These are phyloP conservation scores for Ganoderma lucidum DNA, from an alignment of 1,284 basidiomycete genomes.

Conservation along the genomic window DNA sequence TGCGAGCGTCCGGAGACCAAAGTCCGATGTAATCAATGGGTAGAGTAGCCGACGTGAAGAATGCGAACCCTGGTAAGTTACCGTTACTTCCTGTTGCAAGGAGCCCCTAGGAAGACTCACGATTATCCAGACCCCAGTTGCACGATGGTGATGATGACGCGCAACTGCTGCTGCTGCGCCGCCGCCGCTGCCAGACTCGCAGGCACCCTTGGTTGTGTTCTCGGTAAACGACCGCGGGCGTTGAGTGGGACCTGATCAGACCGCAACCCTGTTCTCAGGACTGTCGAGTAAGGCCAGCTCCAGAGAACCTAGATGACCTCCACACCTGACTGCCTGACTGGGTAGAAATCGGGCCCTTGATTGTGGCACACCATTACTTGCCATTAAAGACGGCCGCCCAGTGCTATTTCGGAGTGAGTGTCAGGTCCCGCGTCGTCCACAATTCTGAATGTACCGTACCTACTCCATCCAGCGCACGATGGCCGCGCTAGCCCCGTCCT, in stretches of 20 bases:
- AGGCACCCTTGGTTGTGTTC: not conserved
- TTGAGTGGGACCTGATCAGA: slow-evolving; percentile 9
- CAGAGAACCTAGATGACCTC: not conserved
- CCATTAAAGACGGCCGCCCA: slow-evolving; percentile 1
- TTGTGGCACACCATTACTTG: slow-evolving; percentile 29
- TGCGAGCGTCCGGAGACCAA: not conserved
- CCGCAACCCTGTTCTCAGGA: slow-evolving; percentile 14
- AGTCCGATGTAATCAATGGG: not conserved
- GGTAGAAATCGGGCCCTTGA: slow-evolving; percentile 17
- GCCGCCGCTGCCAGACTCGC: not conserved
- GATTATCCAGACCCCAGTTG: not conserved
- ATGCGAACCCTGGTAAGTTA: not conserved
- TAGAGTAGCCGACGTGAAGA: not conserved
- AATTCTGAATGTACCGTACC: slow-evolving; percentile 23
- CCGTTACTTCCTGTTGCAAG: not conserved
- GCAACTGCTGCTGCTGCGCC: too few species aligned
- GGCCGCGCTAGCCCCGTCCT: slow-evolving; percentile 27
- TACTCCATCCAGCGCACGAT: slow-evolving; percentile 13
- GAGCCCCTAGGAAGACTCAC: not conserved
- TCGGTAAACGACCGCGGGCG: not conserved
- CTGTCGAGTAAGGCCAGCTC: slow-evolving; percentile 2
- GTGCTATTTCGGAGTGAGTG: slow-evolving; percentile 18
- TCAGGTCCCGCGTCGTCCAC: slow-evolving; percentile 15
- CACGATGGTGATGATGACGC: not conserved
- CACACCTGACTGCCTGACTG: not conserved